Conservation (phyloP, 208 protist genomes). For the Histomonas meleagridis region DNA sequence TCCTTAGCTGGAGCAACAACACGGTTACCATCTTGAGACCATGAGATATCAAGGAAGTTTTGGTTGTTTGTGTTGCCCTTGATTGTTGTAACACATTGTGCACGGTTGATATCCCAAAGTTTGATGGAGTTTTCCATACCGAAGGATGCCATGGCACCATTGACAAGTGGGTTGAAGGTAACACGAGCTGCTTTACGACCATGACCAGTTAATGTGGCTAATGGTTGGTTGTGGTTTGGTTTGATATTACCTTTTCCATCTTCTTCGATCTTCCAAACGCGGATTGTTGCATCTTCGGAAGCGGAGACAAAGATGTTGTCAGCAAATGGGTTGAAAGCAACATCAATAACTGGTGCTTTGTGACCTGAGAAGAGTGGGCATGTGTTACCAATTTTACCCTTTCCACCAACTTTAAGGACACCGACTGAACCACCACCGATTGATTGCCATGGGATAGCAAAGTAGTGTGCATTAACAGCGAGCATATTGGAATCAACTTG, state of each 20-base stretch:
- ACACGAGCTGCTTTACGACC: background rate
- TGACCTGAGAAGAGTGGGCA: background rate
- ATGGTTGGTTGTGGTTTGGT: background rate
- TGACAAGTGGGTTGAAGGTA: background rate
- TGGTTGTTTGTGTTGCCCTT: background rate
- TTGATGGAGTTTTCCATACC: background rate
- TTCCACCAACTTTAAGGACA: background rate
- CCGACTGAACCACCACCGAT: background rate
- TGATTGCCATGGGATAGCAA: background rate
- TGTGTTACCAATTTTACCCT: background rate
- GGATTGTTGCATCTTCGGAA: background rate
- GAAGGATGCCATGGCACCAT: background rate
- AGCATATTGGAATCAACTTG: background rate
- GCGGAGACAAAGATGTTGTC: background rate
- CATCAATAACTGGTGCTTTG: background rate
- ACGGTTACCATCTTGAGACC: background rate
- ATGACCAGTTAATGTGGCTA: background rate
- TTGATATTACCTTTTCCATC: background rate
- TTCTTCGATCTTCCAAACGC: background rate
- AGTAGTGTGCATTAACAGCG: background rate
- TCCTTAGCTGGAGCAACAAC: background rate
- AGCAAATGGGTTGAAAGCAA: background rate
- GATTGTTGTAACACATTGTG: background rate
- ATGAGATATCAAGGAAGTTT: background rate
- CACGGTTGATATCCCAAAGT: background rate